Evolutionary conservation across 2,329 filamentous ascomycete species (phyloP).

Genomic region (Emmonsia crescens): DNA sequence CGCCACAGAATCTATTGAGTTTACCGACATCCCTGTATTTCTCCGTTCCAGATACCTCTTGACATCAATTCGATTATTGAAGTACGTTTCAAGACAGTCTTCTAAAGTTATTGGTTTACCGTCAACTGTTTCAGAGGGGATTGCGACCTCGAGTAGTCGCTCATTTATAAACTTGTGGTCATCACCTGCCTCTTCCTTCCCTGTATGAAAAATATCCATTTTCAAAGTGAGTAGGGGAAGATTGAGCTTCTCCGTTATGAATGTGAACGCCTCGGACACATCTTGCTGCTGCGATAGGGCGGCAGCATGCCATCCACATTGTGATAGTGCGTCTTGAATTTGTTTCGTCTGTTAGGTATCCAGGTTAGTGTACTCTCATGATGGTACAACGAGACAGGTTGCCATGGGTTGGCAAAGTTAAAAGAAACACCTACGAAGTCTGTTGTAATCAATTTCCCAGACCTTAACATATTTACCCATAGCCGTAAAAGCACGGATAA

Average conservation of each 20-base stretch:
- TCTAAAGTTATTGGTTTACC: conserved; percentile 68
- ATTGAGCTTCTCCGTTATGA: conserved; percentile 82
- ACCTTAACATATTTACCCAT: conserved; percentile 87
- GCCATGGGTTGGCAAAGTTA: not conserved
- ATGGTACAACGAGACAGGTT: not conserved
- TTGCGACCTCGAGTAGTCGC: conserved; percentile 76
- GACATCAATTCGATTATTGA: conserved; percentile 88
- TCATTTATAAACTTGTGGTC: conserved; percentile 96
- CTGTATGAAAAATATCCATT: conserved; percentile 89
- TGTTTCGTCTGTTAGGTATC: conserved; percentile 53
- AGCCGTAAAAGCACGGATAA: conserved; percentile 69
- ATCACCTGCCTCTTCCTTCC: conserved; percentile 67
- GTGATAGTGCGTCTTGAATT: conserved; percentile 69
- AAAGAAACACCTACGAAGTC: conserved; percentile 54
- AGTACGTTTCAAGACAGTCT: conserved; percentile 86
- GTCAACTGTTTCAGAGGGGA: conserved; percentile 60
- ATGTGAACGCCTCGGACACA: conserved; percentile 88
- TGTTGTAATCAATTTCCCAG: conserved; percentile 70
- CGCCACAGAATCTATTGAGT: conserved; percentile 26
- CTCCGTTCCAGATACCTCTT: conserved; percentile 59
- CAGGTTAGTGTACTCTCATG: not conserved
- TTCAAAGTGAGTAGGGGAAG: conserved; percentile 80
- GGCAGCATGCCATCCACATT: conserved; percentile 83
- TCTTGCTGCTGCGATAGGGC: conserved; percentile 74
- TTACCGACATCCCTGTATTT: conserved; percentile 43